phyloP scores from a whole-genome alignment of 2,329 filamentous ascomycete species.

The Fusarium devonianum region DNA sequence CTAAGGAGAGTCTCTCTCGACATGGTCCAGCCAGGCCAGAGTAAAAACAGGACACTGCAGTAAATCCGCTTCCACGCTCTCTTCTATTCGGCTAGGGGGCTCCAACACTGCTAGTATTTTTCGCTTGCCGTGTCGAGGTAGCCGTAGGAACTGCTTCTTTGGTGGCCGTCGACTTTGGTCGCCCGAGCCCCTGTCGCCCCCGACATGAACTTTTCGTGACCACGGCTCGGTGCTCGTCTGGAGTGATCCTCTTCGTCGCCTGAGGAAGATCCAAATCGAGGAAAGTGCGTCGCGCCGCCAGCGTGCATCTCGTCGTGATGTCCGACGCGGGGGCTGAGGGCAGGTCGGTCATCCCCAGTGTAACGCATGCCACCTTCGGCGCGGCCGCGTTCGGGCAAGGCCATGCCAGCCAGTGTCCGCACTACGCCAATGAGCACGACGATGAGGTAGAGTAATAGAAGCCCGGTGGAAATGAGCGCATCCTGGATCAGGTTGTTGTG shows the following conservation, averaged over 20 bases:
- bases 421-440: conserved; percentile 77
- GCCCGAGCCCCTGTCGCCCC: conserved; percentile 35
- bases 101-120: conserved; percentile 37
- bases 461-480: conserved; percentile 76
- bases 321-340: conserved; percentile 38
- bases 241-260: conserved; percentile 31
- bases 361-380: conserved; percentile 62
- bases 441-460: conserved; percentile 80
- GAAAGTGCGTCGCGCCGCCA: conserved; percentile 32
- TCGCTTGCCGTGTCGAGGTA: conserved; percentile 42
- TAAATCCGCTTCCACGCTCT: not conserved
- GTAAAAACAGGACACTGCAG: conserved; percentile 33
- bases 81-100: conserved; percentile 12
- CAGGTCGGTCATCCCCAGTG: conserved; percentile 42
- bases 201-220: conserved; percentile 43
- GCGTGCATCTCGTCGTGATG: conserved; percentile 33
- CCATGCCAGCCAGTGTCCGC: conserved; percentile 69
- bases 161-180: conserved; percentile 41
- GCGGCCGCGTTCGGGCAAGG: conserved; percentile 60
- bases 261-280: conserved; percentile 40
- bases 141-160: conserved; percentile 48
- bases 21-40: conserved; percentile 41
- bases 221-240: conserved; percentile 17
- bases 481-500: conserved; percentile 74
- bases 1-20: conserved; percentile 36